Conservation (phyloP, 2,329 filamentous ascomycete genomes). For the Botrytis elliptica region DNA sequence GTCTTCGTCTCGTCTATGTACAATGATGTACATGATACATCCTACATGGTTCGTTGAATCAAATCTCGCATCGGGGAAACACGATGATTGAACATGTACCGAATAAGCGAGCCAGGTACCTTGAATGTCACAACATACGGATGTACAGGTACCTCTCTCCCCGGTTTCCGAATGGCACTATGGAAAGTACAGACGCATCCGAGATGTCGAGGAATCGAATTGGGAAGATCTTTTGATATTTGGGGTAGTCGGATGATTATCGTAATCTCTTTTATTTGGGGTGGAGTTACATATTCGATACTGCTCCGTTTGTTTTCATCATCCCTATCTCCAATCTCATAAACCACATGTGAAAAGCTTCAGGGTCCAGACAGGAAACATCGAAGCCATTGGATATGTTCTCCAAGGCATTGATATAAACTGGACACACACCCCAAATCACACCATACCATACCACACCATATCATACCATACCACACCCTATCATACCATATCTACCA, state of each 20-base stretch:
- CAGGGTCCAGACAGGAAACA: not conserved
- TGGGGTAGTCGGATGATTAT: not conserved
- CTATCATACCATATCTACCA: not conserved
- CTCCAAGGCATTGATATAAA: not conserved
- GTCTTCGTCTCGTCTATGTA: not conserved
- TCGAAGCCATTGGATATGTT: not conserved
- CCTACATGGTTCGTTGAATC: not conserved
- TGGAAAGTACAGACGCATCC: not conserved
- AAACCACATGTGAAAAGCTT: not conserved
- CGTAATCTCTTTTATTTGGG: not conserved
- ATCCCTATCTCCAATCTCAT: not conserved
- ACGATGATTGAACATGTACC: not conserved
- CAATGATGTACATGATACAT: not conserved
- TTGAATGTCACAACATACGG: not conserved
- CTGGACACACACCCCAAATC: not conserved
- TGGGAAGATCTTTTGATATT: not conserved
- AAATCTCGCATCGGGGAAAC: not conserved
- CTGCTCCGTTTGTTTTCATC: not conserved
- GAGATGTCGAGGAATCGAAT: not conserved
- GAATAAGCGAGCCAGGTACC: not conserved
- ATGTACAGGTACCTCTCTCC: not conserved
- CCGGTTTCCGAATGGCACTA: not conserved
- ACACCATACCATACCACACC: not conserved
- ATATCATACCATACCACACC: not conserved
- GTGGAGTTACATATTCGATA: not conserved